phyloP scores from a whole-genome alignment of 306 rosid genomes.

The Psophocarpus tetragonolobus region DNA sequence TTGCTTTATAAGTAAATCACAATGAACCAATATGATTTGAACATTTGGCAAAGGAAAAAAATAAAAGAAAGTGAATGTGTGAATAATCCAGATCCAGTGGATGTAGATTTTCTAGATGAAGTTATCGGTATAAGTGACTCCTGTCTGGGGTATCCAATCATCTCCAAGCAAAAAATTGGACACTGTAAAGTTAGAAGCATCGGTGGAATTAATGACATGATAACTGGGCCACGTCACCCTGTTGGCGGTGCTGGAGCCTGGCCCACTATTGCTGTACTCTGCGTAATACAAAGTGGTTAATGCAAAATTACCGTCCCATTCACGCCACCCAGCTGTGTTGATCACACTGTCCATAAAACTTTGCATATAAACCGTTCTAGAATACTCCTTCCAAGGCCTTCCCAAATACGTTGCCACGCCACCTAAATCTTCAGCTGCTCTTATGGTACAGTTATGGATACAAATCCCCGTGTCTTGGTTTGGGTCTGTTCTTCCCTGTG shows the following conservation, averaged over 20 bases:
- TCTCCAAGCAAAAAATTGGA: slow-evolving; percentile 66
- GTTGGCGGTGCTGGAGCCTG: slow-evolving; percentile 54
- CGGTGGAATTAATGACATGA: slow-evolving; percentile 62
- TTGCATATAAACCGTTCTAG: slow-evolving; percentile 78
- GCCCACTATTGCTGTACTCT: slow-evolving; percentile 67
- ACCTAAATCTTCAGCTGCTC: slow-evolving; percentile 62
- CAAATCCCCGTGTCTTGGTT: slow-evolving; percentile 82
- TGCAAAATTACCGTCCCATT: slow-evolving; percentile 83
- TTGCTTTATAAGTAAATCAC: slow-evolving; percentile 17
- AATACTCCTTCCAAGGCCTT: slow-evolving; percentile 89
- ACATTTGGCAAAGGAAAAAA: not conserved
- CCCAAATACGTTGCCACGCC: slow-evolving; percentile 60
- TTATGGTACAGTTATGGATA: slow-evolving; percentile 68
- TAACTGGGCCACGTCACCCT: slow-evolving; percentile 76
- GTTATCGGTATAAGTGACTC: slow-evolving; percentile 58
- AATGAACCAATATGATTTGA: slow-evolving; percentile 9
- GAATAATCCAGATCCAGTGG: not conserved
- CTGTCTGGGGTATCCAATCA: slow-evolving; percentile 76
- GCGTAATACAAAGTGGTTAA: slow-evolving; percentile 74
- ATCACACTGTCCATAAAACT: slow-evolving; percentile 55
- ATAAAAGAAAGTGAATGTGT: slow-evolving; percentile 10
- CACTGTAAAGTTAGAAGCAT: slow-evolving; percentile 74
- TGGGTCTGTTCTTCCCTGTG: slow-evolving; percentile 84
- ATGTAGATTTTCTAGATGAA: not conserved
- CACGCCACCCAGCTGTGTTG: slow-evolving; percentile 63